A percentile compares a stretch with the other conserved stretches of the same genome.
Evolutionary conservation across 805 yeast species (phyloP).

Genomic region (Cyberlindnera mrakii): DNA sequence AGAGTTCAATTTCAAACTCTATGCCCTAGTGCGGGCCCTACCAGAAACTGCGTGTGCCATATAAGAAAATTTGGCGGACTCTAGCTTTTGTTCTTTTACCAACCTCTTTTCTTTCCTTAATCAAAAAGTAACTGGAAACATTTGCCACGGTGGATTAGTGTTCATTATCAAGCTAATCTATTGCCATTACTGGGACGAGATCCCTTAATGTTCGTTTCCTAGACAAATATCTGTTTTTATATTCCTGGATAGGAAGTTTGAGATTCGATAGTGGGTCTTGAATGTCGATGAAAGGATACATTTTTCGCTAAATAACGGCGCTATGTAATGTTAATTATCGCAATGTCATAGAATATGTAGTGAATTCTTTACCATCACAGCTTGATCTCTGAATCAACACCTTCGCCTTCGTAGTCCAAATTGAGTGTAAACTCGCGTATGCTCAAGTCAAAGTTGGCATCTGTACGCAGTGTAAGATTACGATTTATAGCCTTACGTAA

Average conservation of each 20-base stretch:
- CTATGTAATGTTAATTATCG: too few species aligned
- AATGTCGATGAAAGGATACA: conserved; percentile 29
- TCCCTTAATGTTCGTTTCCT: conserved; percentile 26
- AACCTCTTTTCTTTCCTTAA: conserved; percentile 18
- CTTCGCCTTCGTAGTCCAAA: conserved; percentile 41
- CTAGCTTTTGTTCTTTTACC: conserved; percentile 3
- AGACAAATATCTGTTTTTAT: conserved; percentile 14
- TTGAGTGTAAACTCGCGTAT: conserved; percentile 36
- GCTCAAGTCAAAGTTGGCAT: conserved; percentile 35
- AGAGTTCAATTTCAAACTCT: too few species aligned
- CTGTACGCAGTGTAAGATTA: conserved; percentile 39
- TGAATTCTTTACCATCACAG: conserved; percentile 9
- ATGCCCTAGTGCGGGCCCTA: neutral
- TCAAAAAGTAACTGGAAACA: conserved; percentile 29
- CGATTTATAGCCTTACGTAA: conserved; percentile 46
- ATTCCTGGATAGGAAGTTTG: conserved; percentile 30
- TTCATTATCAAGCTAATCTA: conserved; percentile 23
- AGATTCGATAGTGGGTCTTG: conserved; percentile 23
- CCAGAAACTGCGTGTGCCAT: neutral
- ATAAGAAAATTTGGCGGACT: neutral
- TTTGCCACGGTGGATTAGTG: conserved; percentile 28
- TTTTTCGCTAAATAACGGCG: neutral
- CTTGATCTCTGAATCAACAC: conserved; percentile 35
- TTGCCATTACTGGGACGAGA: conserved; percentile 26
- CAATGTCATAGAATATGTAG: neutral